Evolutionary conservation across 1,139 yeast genomes (phyloP).

Genomic region (Hyphopichia pseudoburtonii): DNA sequence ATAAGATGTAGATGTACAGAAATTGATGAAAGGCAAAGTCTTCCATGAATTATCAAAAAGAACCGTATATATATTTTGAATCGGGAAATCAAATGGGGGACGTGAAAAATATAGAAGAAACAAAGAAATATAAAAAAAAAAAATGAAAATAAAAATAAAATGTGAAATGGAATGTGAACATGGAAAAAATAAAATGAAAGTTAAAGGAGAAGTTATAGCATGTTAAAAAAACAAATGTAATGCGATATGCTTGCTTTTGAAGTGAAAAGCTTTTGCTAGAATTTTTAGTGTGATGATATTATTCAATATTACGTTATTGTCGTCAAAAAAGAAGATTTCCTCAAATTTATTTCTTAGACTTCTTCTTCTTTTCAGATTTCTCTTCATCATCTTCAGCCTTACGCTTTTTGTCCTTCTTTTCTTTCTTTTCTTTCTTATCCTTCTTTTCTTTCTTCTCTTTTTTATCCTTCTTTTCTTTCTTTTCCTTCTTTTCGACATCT

Average conservation of each 20-base stretch:
- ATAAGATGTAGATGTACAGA: conserved; percentile 3
- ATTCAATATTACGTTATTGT: too few relatives aligned
- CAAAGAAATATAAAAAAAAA: too few relatives aligned
- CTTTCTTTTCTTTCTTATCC: conserved; percentile 39
- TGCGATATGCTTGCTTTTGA: too few relatives aligned
- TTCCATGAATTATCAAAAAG: too few relatives aligned
- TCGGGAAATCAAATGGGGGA: too few relatives aligned
- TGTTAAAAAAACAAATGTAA: conserved; percentile 4
- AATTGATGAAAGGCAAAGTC: not conserved
- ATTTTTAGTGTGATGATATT: too few relatives aligned
- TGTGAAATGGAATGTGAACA: conserved; percentile 7
- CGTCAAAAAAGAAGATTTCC: conserved; percentile 2
- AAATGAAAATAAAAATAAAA: conserved; percentile 18
- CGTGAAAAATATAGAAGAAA: too few relatives aligned
- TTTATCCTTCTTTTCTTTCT: conserved; percentile 65
- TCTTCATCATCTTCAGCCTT: conserved; percentile 49
- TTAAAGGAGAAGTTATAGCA: not conserved
- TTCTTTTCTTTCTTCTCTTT: conserved; percentile 53
- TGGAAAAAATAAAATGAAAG: not conserved
- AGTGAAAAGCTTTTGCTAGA: too few relatives aligned
- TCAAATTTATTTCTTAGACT: conserved; percentile 24
- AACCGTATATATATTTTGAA: too few relatives aligned
- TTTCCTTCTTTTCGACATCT: conserved; percentile 55
- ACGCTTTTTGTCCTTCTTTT: conserved; percentile 62
- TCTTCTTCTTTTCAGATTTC: conserved; percentile 45